Evolutionary conservation across 129 eudicot genomes (phyloP).

Genomic region (Centaurea solstitialis): DNA sequence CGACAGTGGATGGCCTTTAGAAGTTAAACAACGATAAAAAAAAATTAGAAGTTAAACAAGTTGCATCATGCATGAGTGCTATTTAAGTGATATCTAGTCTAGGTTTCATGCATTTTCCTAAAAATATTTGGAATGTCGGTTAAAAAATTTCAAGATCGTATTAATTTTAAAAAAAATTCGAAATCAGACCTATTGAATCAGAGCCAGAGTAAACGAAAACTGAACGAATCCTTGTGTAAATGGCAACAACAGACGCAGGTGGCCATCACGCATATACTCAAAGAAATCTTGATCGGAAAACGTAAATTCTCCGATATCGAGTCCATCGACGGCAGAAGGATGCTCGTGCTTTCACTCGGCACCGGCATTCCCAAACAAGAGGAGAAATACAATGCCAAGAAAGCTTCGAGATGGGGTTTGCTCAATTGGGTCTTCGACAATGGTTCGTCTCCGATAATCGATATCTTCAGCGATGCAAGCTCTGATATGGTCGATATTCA

Average conservation of each 20-base stretch:
- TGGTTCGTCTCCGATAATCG: constrained; percentile 59
- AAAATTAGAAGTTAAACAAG: too few relatives aligned
- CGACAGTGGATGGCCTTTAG: too few relatives aligned
- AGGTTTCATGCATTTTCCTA: too few relatives aligned
- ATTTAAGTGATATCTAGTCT: too few relatives aligned
- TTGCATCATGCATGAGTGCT: too few relatives aligned
- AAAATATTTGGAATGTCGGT: too few relatives aligned
- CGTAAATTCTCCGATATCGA: constrained; percentile 33
- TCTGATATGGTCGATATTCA: constrained; percentile 86
- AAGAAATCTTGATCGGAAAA: constrained; percentile 49
- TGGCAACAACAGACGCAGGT: constrained; percentile 55
- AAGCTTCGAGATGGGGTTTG: constrained; percentile 64
- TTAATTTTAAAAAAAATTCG: too few relatives aligned
- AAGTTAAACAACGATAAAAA: too few relatives aligned
- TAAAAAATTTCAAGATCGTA: background rate
- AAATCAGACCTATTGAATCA: background rate
- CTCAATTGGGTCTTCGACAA: constrained; percentile 61
- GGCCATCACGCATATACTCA: constrained; percentile 68
- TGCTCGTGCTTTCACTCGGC: constrained; percentile 75
- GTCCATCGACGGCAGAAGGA: constrained; percentile 48
- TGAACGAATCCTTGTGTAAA: background rate
- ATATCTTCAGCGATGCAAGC: constrained; percentile 57
- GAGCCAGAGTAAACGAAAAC: background rate
- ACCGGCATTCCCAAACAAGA: constrained; percentile 54
- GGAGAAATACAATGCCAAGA: constrained; percentile 44